Percentiles rank a stretch among this genome's conserved stretches.
phyloP scores from a whole-genome alignment of 176 grass and related monocot genomes.

The Paspalum notatum region DNA sequence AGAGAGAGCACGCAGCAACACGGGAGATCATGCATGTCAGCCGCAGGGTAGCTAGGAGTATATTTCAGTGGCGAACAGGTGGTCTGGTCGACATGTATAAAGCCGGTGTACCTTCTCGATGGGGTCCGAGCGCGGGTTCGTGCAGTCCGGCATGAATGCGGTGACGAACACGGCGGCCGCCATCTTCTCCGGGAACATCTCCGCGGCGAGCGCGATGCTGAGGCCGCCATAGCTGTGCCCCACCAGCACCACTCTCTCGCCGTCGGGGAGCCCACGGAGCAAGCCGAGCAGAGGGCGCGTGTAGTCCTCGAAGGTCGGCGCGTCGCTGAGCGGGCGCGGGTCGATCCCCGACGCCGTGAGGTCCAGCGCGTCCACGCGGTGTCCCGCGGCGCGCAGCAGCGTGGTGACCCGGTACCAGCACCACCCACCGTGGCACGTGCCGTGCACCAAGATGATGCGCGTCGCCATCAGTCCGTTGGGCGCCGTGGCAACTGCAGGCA shows the following conservation, averaged over 20 bases:
- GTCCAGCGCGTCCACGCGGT: constrained; percentile 47
- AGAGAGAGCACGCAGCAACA: too few species aligned
- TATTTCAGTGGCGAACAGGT: too few species aligned
- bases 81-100: background rate
- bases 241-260: constrained; percentile 51
- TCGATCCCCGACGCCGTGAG: constrained; percentile 53
- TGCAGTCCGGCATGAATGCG: constrained; percentile 57
- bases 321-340: constrained; percentile 31
- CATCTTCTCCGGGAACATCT: constrained; percentile 60
- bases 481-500: background rate
- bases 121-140: background rate
- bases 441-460: constrained; percentile 62
- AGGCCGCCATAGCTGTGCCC: constrained; percentile 64
- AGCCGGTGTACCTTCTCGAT: constrained; percentile 23
- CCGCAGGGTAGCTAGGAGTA: background rate
- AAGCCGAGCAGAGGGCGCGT: constrained; percentile 52
- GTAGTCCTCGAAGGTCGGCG: constrained; percentile 59
- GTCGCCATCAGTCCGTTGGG: background rate
- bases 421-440: constrained; percentile 58
- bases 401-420: constrained; percentile 58
- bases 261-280: constrained; percentile 22
- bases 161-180: constrained; percentile 59
- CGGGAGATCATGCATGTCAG: too few species aligned
- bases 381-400: constrained; percentile 40
- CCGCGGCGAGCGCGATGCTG: constrained; percentile 52